Evolutionary conservation across 768 basidiomycete species (phyloP).

Genomic region (Lactifluus hygrophoroides): DNA sequence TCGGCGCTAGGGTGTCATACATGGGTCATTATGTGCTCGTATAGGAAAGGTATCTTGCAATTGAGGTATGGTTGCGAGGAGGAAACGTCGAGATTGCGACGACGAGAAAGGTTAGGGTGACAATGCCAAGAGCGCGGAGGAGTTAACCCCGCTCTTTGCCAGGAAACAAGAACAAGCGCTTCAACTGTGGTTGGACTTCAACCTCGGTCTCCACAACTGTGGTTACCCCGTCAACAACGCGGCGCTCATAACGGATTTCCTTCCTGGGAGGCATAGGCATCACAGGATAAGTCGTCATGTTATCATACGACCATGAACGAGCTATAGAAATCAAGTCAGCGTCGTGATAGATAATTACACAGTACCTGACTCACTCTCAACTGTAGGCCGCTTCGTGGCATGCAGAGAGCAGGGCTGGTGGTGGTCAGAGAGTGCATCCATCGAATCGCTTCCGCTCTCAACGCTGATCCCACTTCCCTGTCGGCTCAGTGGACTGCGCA

Average conservation of each 20-base stretch:
- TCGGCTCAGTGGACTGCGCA: conserved; percentile 34
- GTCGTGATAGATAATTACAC: neutral
- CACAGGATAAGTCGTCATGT: conserved; percentile 57
- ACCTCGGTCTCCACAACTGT: conserved; percentile 46
- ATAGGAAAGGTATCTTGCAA: conserved; percentile 19
- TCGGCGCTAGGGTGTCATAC: conserved; percentile 16
- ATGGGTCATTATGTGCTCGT: conserved; percentile 18
- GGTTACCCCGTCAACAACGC: conserved; percentile 42
- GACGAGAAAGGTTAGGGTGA: too few species aligned
- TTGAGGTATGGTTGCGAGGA: conserved; percentile 18
- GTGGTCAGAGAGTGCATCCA: conserved; percentile 24
- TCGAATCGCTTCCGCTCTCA: conserved; percentile 25
- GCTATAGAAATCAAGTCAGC: conserved; percentile 30
- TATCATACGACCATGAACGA: conserved; percentile 73
- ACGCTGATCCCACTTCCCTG: conserved; percentile 35
- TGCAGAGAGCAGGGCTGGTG: conserved; percentile 22
- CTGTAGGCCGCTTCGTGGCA: conserved; percentile 33
- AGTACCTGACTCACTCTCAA: conserved; percentile 44
- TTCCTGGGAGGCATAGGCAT: conserved; percentile 39
- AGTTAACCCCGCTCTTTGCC: conserved; percentile 28
- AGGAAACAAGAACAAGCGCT: conserved; percentile 65
- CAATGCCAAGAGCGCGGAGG: conserved; percentile 3
- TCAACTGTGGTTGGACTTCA: conserved; percentile 45
- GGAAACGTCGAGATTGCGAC: conserved; percentile 4
- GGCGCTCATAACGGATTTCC: conserved; percentile 41